These are phyloP conservation scores for Linaria vulgaris DNA, from an alignment of 257 asterid species.

Conservation along the genomic window DNA sequence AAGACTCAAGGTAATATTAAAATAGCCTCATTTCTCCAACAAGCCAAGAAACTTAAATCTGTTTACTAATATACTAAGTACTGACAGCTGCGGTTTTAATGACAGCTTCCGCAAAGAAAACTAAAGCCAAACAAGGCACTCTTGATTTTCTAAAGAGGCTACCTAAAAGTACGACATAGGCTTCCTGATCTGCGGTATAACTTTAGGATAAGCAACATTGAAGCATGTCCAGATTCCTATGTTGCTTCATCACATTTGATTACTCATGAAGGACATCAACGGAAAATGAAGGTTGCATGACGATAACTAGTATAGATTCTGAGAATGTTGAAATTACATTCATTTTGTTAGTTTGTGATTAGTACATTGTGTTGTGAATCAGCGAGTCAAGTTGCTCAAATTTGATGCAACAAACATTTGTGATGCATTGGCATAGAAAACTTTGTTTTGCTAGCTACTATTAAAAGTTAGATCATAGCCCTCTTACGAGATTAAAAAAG, in stretches of 20 bases:
- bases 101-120: conserved; percentile 51
- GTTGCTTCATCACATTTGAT: conserved; percentile 9
- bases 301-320: not conserved
- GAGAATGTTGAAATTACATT: not conserved
- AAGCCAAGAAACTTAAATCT: not conserved
- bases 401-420: too few relatives aligned
- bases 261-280: conserved; percentile 8
- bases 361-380: conserved; percentile 14
- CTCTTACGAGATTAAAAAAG: too few relatives aligned
- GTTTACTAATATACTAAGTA: not conserved
- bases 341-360: not conserved
- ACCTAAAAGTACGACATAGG: conserved; percentile 51
- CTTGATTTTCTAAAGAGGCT: conserved; percentile 58
- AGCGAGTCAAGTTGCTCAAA: too few relatives aligned
- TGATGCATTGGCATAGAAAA: too few relatives aligned
- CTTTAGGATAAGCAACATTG: conserved; percentile 12
- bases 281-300: conserved; percentile 13
- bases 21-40: not conserved
- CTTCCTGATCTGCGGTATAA: conserved; percentile 28
- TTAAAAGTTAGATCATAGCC: too few relatives aligned
- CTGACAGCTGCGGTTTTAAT: conserved; percentile 12
- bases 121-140: conserved; percentile 58
- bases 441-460: too few relatives aligned
- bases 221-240: not conserved
- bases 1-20: conserved; percentile 51